Percentiles rank a stretch among this genome's conserved stretches.
Evolutionary conservation across 192 early-diverging fungal species (phyloP).

Genomic region (Entophlyctis helioformis): DNA sequence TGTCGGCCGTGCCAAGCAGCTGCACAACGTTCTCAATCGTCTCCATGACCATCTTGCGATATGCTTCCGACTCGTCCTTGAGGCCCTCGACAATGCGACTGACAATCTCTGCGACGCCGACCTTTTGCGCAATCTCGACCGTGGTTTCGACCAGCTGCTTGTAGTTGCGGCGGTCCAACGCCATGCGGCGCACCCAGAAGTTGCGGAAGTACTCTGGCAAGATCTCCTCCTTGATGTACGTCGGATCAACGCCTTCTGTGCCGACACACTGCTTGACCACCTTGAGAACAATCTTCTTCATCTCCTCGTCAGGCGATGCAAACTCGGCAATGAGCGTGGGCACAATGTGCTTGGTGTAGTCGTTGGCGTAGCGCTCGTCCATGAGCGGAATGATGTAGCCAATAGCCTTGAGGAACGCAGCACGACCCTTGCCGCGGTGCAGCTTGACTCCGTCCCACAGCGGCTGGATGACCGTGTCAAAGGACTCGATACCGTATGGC

Average conservation of each 20-base stretch:
- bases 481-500: conserved; percentile 98
- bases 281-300: conserved; percentile 97
- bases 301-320: conserved; percentile 94
- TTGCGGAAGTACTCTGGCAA: conserved; percentile 88
- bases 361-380: conserved; percentile 88
- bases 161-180: conserved; percentile 86
- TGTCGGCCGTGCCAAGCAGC: conserved; percentile 75
- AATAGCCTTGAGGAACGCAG: conserved; percentile 97
- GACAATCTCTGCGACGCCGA: conserved; percentile 86
- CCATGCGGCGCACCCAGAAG: conserved; percentile 98
- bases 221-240: conserved; percentile 81
- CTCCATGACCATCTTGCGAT: conserved; percentile 97
- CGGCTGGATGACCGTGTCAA: conserved; percentile 80
- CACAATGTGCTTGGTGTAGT: conserved; percentile 93
- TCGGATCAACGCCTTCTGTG: conserved; percentile 79
- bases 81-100: conserved; percentile 77
- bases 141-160: conserved; percentile 93
- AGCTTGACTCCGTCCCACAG: conserved; percentile 88
- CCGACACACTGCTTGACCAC: conserved; percentile 94
- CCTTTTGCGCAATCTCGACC: conserved; percentile 84
- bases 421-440: conserved; percentile 90
- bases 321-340: conserved; percentile 86
- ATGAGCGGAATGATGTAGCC: conserved; percentile 97
- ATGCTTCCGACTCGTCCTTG: conserved; percentile 89
- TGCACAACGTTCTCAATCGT: conserved; percentile 75